These are phyloP conservation scores for Gamsiella multidivaricata DNA, from an alignment of 192 early-diverging fungal species.

Conservation along the genomic window DNA sequence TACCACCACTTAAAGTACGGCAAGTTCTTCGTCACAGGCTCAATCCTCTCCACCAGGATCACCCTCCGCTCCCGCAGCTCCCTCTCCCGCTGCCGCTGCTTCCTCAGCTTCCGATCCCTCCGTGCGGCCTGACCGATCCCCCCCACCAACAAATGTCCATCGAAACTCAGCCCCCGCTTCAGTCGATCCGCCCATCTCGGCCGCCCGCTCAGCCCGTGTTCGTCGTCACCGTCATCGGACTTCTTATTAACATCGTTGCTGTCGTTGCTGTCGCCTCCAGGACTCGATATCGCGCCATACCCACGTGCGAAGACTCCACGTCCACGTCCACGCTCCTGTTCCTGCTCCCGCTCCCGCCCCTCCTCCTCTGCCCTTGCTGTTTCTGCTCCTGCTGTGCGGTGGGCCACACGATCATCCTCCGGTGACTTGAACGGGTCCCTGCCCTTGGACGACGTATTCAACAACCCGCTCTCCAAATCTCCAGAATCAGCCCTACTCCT, in stretches of 20 bases:
- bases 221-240: not conserved
- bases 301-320: constrained; percentile 33
- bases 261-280: not conserved
- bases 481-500: not conserved
- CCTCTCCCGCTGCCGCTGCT: constrained; percentile 39
- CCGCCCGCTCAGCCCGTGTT: constrained; percentile 10
- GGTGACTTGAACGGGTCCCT: constrained; percentile 7
- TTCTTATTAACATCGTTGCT: no score
- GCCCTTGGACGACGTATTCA: not conserved
- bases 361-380: not conserved
- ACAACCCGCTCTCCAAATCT: not conserved
- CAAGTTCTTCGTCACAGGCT: constrained; percentile 50
- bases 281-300: constrained; percentile 9
- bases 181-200: constrained; percentile 47
- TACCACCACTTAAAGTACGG: constrained; percentile 52
- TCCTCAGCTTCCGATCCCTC: constrained; percentile 38
- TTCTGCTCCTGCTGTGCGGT: not conserved
- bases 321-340: constrained; percentile 18
- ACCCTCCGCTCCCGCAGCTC: constrained; percentile 40
- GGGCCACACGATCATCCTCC: not conserved
- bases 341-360: not conserved
- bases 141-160: constrained; percentile 27
- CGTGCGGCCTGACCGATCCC: constrained; percentile 32
- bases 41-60: constrained; percentile 44
- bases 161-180: constrained; percentile 39